Evolutionary conservation across 306 rosid genomes (phyloP).

Genomic region (Gillenia trifoliata): DNA sequence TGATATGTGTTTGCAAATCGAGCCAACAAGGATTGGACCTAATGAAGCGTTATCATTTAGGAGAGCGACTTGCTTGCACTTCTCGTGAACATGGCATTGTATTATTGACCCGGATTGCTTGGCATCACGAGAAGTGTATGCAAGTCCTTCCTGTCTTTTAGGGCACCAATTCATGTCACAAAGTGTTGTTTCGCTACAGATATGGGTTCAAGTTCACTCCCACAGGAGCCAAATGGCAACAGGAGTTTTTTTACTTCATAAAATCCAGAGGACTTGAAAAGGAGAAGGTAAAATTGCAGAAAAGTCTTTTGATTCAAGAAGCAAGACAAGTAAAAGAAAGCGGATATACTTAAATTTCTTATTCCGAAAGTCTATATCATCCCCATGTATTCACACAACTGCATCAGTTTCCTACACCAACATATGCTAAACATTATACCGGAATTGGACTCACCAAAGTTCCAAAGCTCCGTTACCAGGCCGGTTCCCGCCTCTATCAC

Average conservation of each 20-base stretch:
- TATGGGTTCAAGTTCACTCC: not conserved
- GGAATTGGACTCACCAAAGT: not conserved
- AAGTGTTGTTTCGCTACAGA: not conserved
- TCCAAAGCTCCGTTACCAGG: conserved; percentile 10
- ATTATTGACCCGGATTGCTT: too few relatives aligned
- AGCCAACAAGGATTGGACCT: not conserved
- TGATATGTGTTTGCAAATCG: not conserved
- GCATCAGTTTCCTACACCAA: conserved; percentile 20
- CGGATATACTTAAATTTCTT: not conserved
- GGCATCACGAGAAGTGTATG: too few relatives aligned
- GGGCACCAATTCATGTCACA: not conserved
- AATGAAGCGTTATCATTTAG: not conserved
- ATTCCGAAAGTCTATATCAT: not conserved
- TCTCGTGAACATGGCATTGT: accelerated
- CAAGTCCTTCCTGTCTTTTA: too few relatives aligned
- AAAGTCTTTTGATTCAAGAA: not conserved
- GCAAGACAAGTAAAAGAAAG: not conserved
- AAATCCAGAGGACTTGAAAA: too few relatives aligned
- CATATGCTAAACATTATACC: conserved; percentile 1
- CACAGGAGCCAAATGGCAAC: not conserved
- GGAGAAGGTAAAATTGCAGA: not conserved
- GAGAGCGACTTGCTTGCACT: too few relatives aligned
- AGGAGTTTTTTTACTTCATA: too few relatives aligned
- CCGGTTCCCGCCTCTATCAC: conserved; percentile 3
- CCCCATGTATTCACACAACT: conserved; percentile 19